Percentiles rank a stretch among this genome's conserved stretches.
Evolutionary conservation across 2,329 filamentous ascomycete genomes (phyloP).

Genomic region (Colletotrichum agaves): DNA sequence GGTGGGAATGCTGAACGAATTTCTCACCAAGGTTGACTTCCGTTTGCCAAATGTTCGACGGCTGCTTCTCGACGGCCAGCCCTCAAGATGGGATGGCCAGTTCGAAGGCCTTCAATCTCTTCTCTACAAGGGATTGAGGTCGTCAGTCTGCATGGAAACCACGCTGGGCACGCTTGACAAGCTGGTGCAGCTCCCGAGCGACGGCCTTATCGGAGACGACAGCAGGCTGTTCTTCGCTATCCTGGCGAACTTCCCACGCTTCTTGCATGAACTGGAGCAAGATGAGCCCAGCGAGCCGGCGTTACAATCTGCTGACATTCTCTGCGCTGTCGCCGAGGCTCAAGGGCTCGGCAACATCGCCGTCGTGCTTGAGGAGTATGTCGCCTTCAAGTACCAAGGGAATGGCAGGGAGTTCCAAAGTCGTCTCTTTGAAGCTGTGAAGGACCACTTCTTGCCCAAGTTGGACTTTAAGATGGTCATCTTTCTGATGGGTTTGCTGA

Average conservation of each 20-base stretch:
- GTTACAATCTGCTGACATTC: conserved; percentile 72
- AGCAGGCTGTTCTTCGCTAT: conserved; percentile 85
- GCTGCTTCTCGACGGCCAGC: conserved; percentile 80
- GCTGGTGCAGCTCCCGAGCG: conserved; percentile 81
- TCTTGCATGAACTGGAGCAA: conserved; percentile 82
- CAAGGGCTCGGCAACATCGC: conserved; percentile 77
- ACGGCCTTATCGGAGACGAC: conserved; percentile 83
- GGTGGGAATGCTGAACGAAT: conserved; percentile 88
- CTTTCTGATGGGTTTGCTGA: conserved; percentile 90
- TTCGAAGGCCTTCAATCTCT: conserved; percentile 90
- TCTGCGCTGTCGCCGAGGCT: conserved; percentile 78
- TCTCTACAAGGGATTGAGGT: conserved; percentile 91
- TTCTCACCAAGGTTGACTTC: conserved; percentile 86
- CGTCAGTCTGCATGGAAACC: conserved; percentile 81
- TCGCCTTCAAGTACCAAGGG: conserved; percentile 69
- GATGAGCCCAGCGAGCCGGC: conserved; percentile 65
- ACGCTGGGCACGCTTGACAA: conserved; percentile 83
- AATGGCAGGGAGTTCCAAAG: conserved; percentile 79
- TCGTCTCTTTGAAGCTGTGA: conserved; percentile 78
- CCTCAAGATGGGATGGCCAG: conserved; percentile 85
- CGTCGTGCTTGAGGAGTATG: conserved; percentile 75
- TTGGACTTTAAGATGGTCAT: conserved; percentile 87
- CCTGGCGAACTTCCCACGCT: conserved; percentile 91
- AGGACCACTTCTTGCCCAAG: conserved; percentile 81
- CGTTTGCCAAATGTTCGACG: conserved; percentile 74